These are phyloP conservation scores for Fusarium sp. DNA, from an alignment of 2,329 filamentous ascomycete species.

Conservation along the genomic window DNA sequence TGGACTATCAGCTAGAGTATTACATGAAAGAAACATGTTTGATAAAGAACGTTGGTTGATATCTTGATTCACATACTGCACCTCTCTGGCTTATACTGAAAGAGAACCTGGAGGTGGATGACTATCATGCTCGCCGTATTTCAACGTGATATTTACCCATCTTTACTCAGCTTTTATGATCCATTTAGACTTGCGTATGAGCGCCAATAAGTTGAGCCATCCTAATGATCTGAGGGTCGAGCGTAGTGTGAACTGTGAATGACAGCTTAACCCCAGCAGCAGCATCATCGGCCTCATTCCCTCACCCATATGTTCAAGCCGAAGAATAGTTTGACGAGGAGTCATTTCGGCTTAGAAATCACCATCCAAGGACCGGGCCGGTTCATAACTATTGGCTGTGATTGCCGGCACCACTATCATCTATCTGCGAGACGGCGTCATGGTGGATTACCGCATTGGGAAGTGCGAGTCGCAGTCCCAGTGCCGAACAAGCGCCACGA, in stretches of 20 bases:
- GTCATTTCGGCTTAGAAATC: neutral
- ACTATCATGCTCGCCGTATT: neutral
- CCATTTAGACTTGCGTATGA: neutral
- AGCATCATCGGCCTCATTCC: neutral
- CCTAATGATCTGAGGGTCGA: neutral
- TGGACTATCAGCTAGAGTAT: neutral
- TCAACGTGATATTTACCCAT: neutral
- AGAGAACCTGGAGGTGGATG: neutral
- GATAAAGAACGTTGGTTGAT: neutral
- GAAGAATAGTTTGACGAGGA: neutral
- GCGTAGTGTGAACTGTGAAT: neutral
- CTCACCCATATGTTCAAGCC: neutral
- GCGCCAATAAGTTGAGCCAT: neutral
- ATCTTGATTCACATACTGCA: neutral
- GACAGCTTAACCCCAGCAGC: neutral
- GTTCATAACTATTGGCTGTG: neutral
- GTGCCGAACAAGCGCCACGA: neutral
- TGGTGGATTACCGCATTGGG: constrained; percentile 5
- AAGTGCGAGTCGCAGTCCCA: constrained; percentile 14
- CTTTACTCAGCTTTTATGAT: accelerated
- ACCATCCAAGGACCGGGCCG: neutral
- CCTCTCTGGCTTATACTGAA: neutral
- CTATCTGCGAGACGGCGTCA: neutral
- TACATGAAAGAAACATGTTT: neutral
- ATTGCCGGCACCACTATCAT: neutral